phyloP scores from a whole-genome alignment of 2,329 filamentous ascomycete species.

The Alternaria brassicicola region DNA sequence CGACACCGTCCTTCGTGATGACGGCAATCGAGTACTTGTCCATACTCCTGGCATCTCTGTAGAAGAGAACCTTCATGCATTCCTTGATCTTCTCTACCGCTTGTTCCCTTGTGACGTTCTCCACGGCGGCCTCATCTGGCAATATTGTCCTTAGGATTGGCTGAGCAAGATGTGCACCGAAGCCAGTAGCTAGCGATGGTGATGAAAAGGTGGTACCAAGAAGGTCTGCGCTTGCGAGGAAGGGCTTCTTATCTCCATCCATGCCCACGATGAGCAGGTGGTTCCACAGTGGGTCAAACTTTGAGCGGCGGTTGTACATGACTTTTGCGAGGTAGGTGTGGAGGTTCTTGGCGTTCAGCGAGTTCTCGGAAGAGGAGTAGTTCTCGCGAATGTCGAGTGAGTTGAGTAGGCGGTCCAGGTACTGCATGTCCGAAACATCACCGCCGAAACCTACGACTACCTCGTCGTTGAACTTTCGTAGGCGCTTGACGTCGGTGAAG shows the following conservation, averaged over 20 bases:
- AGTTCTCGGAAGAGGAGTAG: slow-evolving; percentile 66
- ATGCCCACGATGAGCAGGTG: slow-evolving; percentile 89
- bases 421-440: slow-evolving; percentile 99
- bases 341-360: slow-evolving; percentile 87
- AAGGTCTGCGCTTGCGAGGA: slow-evolving; percentile 89
- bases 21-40: slow-evolving; percentile 92
- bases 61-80: slow-evolving; percentile 98
- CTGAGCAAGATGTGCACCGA: slow-evolving; percentile 89
- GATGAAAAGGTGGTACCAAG: slow-evolving; percentile 89
- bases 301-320: slow-evolving; percentile 90
- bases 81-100: slow-evolving; percentile 83
- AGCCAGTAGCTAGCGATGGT: slow-evolving; percentile 90
- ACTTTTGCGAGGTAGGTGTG: slow-evolving; percentile 97
- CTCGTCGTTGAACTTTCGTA: slow-evolving; percentile 83
- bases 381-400: slow-evolving; percentile 88
- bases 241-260: slow-evolving; percentile 76
- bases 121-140: slow-evolving; percentile 80
- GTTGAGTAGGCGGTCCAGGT: slow-evolving; percentile 88
- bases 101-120: slow-evolving; percentile 74
- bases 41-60: slow-evolving; percentile 91
- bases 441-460: slow-evolving; percentile 92
- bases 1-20: slow-evolving; percentile 83
- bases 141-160: slow-evolving; percentile 85
- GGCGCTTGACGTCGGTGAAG: slow-evolving; percentile 95
- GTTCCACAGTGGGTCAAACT: slow-evolving; percentile 99